Evolutionary conservation across 2,329 filamentous ascomycete species (phyloP).

Genomic region (Colletotrichum sp.): DNA sequence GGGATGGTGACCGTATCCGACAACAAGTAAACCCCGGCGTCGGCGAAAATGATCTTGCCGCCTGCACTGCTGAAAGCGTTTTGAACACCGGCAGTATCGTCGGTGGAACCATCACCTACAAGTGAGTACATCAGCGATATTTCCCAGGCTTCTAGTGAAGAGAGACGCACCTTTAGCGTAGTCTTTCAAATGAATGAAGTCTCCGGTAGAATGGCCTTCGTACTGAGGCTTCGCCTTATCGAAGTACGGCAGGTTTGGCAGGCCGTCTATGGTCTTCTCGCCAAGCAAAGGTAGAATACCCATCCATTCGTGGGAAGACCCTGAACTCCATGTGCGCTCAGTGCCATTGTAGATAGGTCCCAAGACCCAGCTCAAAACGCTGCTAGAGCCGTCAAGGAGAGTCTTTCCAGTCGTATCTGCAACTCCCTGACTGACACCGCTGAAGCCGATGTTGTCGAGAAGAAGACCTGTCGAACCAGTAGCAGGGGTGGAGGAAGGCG

Average conservation of each 20-base stretch:
- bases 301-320: neutral
- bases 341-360: neutral
- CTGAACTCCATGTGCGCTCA: neutral
- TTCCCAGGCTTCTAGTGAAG: accelerated
- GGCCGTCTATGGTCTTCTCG: neutral
- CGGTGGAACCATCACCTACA: neutral
- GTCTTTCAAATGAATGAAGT: constrained; percentile 21
- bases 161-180: neutral
- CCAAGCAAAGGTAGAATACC: neutral
- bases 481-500: neutral
- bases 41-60: neutral
- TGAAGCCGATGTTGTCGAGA: neutral
- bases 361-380: neutral
- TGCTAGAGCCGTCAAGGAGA: neutral
- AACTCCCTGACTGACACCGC: neutral
- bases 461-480: neutral
- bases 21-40: neutral
- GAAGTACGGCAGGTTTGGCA: constrained; percentile 37
- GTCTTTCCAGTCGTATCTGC: neutral
- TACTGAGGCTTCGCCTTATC: constrained; percentile 61
- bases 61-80: neutral
- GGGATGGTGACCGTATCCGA: neutral
- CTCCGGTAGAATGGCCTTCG: constrained; percentile 24
- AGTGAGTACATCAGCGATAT: accelerated
- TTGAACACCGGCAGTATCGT: neutral